These are phyloP conservation scores for Aurantiochytrium sp. DNA, from an alignment of 108 stramenopile genomes.

Conservation along the genomic window DNA sequence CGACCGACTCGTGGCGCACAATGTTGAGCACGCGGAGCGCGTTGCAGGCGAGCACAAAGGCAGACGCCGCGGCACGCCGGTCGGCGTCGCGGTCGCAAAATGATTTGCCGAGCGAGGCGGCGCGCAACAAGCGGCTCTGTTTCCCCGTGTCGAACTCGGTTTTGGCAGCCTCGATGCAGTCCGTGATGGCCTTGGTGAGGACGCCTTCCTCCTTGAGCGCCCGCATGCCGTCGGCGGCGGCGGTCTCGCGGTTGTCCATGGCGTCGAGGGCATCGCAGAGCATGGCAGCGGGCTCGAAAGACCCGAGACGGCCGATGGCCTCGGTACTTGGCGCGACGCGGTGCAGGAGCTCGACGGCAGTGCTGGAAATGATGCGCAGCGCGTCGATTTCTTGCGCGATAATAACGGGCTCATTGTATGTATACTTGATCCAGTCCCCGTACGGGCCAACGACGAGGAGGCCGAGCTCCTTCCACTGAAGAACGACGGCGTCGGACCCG, in stretches of 20 bases:
- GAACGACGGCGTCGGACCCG: slow-evolving; percentile 85
- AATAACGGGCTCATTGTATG: slow-evolving; percentile 67
- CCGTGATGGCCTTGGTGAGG: slow-evolving; percentile 69
- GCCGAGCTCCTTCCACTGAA: slow-evolving; percentile 86
- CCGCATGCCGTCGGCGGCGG: slow-evolving; percentile 73
- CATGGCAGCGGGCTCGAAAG: slow-evolving; percentile 86
- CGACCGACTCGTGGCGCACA: not conserved
- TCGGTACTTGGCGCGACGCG: slow-evolving; percentile 83
- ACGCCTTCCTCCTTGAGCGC: slow-evolving; percentile 64
- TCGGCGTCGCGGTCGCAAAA: slow-evolving; percentile 67
- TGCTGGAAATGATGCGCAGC: slow-evolving; percentile 78
- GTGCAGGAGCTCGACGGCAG: slow-evolving; percentile 77
- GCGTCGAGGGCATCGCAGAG: slow-evolving; percentile 88
- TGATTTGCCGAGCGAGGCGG: slow-evolving; percentile 86
- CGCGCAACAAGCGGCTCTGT: slow-evolving; percentile 81
- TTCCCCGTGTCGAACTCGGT: slow-evolving; percentile 75
- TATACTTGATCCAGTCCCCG: slow-evolving; percentile 87
- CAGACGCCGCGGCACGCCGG: not conserved
- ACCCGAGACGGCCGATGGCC: slow-evolving; percentile 73
- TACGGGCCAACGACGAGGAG: slow-evolving; percentile 89
- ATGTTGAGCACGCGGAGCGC: slow-evolving; percentile 20
- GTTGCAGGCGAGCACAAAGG: slow-evolving; percentile 22
- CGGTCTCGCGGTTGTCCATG: slow-evolving; percentile 73
- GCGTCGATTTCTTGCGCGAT: slow-evolving; percentile 88
- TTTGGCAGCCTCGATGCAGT: slow-evolving; percentile 76